Conservation (phyloP, 2,329 filamentous ascomycete genomes). For the Botrytis elliptica region DNA sequence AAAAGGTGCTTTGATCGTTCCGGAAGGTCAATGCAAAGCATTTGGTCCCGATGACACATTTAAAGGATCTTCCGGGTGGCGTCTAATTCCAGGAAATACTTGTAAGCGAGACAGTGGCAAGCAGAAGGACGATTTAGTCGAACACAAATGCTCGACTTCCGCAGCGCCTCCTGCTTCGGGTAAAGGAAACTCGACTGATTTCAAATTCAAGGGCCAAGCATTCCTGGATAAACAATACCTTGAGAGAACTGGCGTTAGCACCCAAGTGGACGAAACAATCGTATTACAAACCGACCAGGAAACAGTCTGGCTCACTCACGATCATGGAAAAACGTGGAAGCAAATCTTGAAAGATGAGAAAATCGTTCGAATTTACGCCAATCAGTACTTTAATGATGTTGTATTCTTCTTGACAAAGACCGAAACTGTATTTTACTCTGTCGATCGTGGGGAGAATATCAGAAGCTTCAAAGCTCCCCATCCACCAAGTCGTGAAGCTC, state of each 20-base stretch:
- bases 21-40: constrained; percentile 69
- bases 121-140: constrained; percentile 69
- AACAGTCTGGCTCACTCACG: constrained; percentile 68
- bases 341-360: constrained; percentile 66
- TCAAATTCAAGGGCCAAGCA: constrained; percentile 59
- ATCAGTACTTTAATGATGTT: constrained; percentile 77
- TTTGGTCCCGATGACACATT: constrained; percentile 59
- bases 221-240: constrained; percentile 68
- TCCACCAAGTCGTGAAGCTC: constrained; percentile 43
- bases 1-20: constrained; percentile 57
- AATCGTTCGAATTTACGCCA: constrained; percentile 70
- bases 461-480: constrained; percentile 70
- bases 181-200: constrained; percentile 60
- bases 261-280: constrained; percentile 69
- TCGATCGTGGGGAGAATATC: constrained; percentile 73
- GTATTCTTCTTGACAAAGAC: constrained; percentile 79
- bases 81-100: constrained; percentile 81
- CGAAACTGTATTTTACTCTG: constrained; percentile 72
- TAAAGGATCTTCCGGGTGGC: constrained; percentile 84
- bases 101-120: constrained; percentile 61
- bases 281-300: constrained; percentile 49
- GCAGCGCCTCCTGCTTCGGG: constrained; percentile 57
- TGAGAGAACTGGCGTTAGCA: constrained; percentile 67
- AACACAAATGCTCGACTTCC: constrained; percentile 72
- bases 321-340: constrained; percentile 89